Conservation (phyloP, 768 basidiomycete species). For the Phylloporus arenicola region DNA sequence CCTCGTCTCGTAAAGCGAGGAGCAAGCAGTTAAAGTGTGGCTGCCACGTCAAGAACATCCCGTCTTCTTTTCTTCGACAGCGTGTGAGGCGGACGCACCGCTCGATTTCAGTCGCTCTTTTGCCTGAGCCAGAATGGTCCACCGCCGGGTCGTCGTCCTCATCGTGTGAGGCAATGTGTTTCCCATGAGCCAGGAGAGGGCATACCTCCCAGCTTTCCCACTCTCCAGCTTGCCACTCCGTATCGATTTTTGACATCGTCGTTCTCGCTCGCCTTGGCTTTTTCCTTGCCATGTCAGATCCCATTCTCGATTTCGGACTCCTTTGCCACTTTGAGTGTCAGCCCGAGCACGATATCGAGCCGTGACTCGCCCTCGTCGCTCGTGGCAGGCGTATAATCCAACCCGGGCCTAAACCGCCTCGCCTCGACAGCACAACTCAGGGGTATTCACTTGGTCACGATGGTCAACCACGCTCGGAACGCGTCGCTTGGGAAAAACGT, state of each 20-base stretch:
- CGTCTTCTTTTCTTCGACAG: constrained; percentile 30
- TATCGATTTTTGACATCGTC: constrained; percentile 23
- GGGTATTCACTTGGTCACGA: constrained; percentile 68
- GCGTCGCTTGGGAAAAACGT: constrained; percentile 72
- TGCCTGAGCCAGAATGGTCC: constrained; percentile 60
- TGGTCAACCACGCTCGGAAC: constrained; percentile 87
- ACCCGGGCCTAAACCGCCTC: constrained; percentile 82
- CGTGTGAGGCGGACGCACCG: constrained; percentile 12
- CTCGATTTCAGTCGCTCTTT: constrained; percentile 13
- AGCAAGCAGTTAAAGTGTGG: constrained; percentile 87
- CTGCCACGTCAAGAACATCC: constrained; percentile 79
- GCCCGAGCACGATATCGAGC: constrained; percentile 79
- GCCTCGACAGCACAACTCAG: constrained; percentile 72
- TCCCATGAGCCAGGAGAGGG: no score
- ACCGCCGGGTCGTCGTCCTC: constrained; percentile 95
- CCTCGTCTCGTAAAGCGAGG: constrained; percentile 85
- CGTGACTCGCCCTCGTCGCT: constrained; percentile 76
- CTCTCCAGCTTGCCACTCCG: constrained; percentile 61
- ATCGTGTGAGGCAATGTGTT: constrained; percentile 92
- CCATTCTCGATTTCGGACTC: constrained; percentile 9
- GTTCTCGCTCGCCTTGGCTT: constrained; percentile 15
- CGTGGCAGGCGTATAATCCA: constrained; percentile 93
- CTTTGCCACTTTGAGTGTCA: constrained; percentile 56
- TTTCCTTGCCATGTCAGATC: constrained; percentile 23
- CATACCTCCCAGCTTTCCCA: constrained; percentile 80